phyloP scores from a whole-genome alignment of 2,329 filamentous ascomycete genomes.

The Talaromyces sp. region DNA sequence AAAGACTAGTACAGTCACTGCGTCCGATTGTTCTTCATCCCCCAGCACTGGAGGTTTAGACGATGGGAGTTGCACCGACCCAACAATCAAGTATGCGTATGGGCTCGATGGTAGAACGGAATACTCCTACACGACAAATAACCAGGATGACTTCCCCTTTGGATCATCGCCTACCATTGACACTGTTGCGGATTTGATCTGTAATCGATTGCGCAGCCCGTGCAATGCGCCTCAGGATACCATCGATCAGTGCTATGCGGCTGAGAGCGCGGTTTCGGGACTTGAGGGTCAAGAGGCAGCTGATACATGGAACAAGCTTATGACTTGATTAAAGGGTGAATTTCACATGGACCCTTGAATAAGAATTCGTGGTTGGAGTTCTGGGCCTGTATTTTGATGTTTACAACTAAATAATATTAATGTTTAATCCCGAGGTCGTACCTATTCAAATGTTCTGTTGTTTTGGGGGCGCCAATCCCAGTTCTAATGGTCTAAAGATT shows the following conservation, averaged over 20 bases:
- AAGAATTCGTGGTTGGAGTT: no score
- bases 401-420: no score
- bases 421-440: no score
- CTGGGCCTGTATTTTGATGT: no score
- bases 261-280: conserved; percentile 4
- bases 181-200: conserved; percentile 13
- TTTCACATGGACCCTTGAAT: no score
- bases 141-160: conserved; percentile 18
- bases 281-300: conserved; percentile 18
- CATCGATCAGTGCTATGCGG: conserved; percentile 16
- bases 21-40: background rate
- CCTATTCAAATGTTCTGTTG: no score
- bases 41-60: background rate
- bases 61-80: background rate
- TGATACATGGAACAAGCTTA: conserved; percentile 23
- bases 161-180: conserved; percentile 12
- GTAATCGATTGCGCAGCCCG: conserved; percentile 20
- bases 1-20: background rate
- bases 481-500: no score
- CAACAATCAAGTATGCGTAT: conserved; percentile 16
- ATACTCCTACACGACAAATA: conserved; percentile 14
- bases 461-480: no score
- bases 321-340: conserved; percentile 18
- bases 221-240: conserved; percentile 21
- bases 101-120: conserved; percentile 8